Evolutionary conservation across 2,329 filamentous ascomycete species (phyloP), one percentile per base, ranked within the genome.

Genomic region (Fusarium odoratissimum): DNA sequence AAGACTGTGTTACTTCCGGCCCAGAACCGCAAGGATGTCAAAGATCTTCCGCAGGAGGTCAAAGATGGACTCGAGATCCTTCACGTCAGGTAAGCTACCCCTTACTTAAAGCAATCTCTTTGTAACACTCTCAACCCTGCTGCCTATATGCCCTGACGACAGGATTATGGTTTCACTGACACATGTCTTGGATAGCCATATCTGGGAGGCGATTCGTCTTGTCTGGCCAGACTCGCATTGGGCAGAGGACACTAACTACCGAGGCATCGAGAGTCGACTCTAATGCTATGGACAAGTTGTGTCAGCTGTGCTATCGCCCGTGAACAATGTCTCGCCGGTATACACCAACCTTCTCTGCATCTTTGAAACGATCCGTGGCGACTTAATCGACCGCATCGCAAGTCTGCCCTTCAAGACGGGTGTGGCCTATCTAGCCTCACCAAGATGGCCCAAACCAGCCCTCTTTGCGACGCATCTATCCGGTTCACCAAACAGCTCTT

Each of bases 201-300:
- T 98, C 69, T 98, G 95, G 94, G 95, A 98, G 83, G 95, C 95
- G 31, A 91, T 99, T 80, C 91, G 92, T 66, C 87, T 92, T 72
- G 92, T 99, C 73, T 99, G 96, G 96, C 96, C 96, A 4, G 94
- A 97, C 76, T 91, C 89, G 44, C 89, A 92, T 76, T 97, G 95
- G 93, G 93, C 94, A 25, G 91, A 91, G 67, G 91, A 94, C 78
- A 88, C 91, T 76, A 89, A 84, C 64, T 87, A 90, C 82, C 87
- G 90, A 66, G 88, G 90, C 49, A 86, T 96, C 67, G 94, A 97
- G 83, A 95, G 93, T 81, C 90, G 93, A 75, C 84, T 98, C 82
- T 97, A 87, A 86, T 75, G 44, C 30, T 33, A 41, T 25, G 17
- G 33, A 35, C 60, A 45, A 51, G 37, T 51, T 21, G 33, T 55